Evolutionary conservation across 2,329 filamentous ascomycete species (phyloP), one percentile per base, ranked within the genome.

Genomic region (Fonsecaea nubica): DNA sequence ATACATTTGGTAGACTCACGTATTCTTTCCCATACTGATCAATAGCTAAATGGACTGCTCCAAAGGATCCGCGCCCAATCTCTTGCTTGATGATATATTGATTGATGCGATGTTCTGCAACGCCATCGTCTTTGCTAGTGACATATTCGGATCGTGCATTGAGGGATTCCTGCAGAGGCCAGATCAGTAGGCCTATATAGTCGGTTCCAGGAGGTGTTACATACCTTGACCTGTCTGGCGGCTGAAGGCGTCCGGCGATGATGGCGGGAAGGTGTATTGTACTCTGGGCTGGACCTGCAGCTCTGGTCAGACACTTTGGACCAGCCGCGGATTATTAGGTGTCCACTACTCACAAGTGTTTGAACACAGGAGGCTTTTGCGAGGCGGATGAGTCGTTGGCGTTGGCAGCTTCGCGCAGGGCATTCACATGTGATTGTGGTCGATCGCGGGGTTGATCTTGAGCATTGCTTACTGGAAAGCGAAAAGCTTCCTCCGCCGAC

Each of bases 61-160:
- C 95, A 77, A 96, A 99, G 0, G 94, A 98, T 18, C 95, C 95
- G 71, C 93, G 86, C n/a, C 95, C 95, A 74, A 99, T 97, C 82
- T 98, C 94, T 77, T 96, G 91, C 77, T 91, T 89, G 75, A 99
- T 95, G 65, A 90, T 85, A 78, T 98, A 99, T 80, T 98, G 94
- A 77, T 98, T 98, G 81, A 98, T 94, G 65, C 89, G 87, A 76
- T 96, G 92, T 75, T 96, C 89, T 2, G 90, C 89, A 58, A 84
- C 86, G 32, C 93, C 93, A 75, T 97, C 92, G 72, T 90, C 84
- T 73, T 94, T 90, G 77, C 93, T 93, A 74, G 90, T 95, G 68
- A 87, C 90, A 78, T 96, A 96, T 76, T 95, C 89, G 35, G 92
- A 93, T 66, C 88, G 89, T 62, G 94, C 94, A 83, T 97, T 90